Evolutionary conservation across 768 basidiomycete species (phyloP).

Genomic region (Filobasidium wieringae): DNA sequence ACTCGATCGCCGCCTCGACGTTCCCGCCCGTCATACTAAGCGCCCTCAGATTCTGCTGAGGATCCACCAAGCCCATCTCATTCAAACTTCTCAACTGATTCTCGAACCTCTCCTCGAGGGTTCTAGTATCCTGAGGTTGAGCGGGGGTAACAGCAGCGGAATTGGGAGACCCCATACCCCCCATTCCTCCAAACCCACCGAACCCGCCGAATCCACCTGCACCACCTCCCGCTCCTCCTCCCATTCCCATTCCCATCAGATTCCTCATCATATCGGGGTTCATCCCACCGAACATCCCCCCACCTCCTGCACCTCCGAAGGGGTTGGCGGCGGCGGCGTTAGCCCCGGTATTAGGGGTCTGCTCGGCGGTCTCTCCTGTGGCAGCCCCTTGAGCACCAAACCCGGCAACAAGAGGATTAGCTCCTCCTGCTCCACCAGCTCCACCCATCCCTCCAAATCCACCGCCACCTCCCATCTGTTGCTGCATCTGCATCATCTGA

Average conservation of each 20-base stretch:
- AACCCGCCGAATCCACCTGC: conserved; percentile 31
- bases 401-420: not conserved
- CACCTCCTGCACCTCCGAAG: conserved; percentile 15
- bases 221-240: conserved; percentile 13
- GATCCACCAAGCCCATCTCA: conserved; percentile 80
- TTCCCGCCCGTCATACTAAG: conserved; percentile 85
- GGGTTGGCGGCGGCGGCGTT: not conserved
- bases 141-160: conserved; percentile 34
- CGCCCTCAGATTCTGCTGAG: conserved; percentile 77
- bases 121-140: conserved; percentile 54
- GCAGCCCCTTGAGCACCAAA: conserved; percentile 7
- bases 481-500: conserved; percentile 36
- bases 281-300: conserved; percentile 22
- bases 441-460: not conserved
- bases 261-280: conserved; percentile 46
- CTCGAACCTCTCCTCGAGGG: conserved; percentile 87
- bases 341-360: conserved; percentile 4
- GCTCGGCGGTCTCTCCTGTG: too few relatives aligned
- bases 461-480: not conserved
- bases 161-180: conserved; percentile 19
- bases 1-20: conserved; percentile 82
- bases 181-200: conserved; percentile 22
- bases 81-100: conserved; percentile 55
- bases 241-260: conserved; percentile 30
- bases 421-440: conserved; percentile 7